Percentiles rank a stretch among this genome's conserved stretches.
These are phyloP conservation scores for Stachybotrys echinatus DNA, from an alignment of 2,329 filamentous ascomycete genomes.

Conservation along the genomic window DNA sequence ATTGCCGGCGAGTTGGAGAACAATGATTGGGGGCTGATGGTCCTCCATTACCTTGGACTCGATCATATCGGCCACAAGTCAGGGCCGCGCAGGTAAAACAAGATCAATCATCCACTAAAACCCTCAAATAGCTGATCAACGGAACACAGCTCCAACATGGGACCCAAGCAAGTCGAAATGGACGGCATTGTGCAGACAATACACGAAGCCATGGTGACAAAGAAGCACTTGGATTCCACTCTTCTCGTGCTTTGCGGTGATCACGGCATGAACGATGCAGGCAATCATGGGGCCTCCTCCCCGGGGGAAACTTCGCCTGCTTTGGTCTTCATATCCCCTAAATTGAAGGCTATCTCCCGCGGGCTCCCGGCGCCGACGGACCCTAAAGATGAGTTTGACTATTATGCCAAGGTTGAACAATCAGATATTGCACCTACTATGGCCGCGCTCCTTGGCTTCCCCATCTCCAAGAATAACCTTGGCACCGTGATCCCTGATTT, in stretches of 20 bases:
- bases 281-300: slow-evolving; percentile 92
- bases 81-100: slow-evolving; percentile 73
- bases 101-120: not conserved
- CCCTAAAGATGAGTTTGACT: slow-evolving; percentile 68
- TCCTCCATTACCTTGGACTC: slow-evolving; percentile 90
- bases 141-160: slow-evolving; percentile 70
- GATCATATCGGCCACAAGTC: slow-evolving; percentile 98
- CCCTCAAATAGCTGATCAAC: slow-evolving; percentile 1
- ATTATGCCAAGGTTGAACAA: slow-evolving; percentile 83
- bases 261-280: slow-evolving; percentile 99
- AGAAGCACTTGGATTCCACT: slow-evolving; percentile 68
- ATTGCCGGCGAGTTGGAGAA: slow-evolving; percentile 69
- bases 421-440: slow-evolving; percentile 90
- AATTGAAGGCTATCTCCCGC: slow-evolving; percentile 55
- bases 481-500: slow-evolving; percentile 81
- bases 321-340: slow-evolving; percentile 84
- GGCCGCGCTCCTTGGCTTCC: slow-evolving; percentile 80
- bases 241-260: slow-evolving; percentile 86
- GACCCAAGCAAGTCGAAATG: slow-evolving; percentile 92
- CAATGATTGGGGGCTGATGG: slow-evolving; percentile 86
- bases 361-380: slow-evolving; percentile 46
- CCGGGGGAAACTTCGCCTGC: slow-evolving; percentile 92
- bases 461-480: slow-evolving; percentile 82
- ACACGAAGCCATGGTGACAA: slow-evolving; percentile 66
- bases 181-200: slow-evolving; percentile 73